These are phyloP conservation scores for Lachnellula hyalina DNA, from an alignment of 2,329 filamentous ascomycete genomes.

Conservation along the genomic window DNA sequence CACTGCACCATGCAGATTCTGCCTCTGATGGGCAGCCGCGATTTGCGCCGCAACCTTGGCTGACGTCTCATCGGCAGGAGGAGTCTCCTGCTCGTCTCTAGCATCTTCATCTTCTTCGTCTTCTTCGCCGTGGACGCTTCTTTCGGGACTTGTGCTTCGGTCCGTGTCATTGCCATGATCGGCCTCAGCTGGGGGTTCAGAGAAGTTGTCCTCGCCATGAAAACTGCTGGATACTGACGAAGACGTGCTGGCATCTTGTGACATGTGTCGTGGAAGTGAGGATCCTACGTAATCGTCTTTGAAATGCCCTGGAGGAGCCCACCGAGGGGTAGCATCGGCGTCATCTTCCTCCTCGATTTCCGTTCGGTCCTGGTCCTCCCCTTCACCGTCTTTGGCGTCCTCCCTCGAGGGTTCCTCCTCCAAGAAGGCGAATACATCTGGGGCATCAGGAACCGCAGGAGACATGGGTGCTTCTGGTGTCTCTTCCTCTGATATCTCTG, in stretches of 20 bases:
- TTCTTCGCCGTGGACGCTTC: constrained; percentile 32
- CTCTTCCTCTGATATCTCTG: constrained; percentile 4
- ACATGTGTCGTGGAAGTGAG: constrained; percentile 17
- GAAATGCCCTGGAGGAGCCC: constrained; percentile 11
- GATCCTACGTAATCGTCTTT: constrained; percentile 5
- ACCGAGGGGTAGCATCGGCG: constrained; percentile 9
- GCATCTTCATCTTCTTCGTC: constrained; percentile 5
- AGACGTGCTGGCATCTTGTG: constrained; percentile 27
- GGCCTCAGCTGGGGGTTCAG: constrained; percentile 29
- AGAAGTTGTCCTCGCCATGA: constrained; percentile 34
- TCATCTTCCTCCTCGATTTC: constrained; percentile 5
- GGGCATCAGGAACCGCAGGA: constrained; percentile 28
- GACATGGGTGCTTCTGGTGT: constrained; percentile 20
- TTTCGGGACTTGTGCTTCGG: constrained; percentile 40
- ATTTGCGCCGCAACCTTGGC: constrained; percentile 28
- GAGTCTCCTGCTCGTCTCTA: neutral
- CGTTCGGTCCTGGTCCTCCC: neutral
- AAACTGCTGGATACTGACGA: constrained; percentile 30
- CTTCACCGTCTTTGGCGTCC: neutral
- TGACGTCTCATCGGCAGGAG: constrained; percentile 19
- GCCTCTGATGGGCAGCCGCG: constrained; percentile 28
- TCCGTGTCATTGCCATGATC: constrained; percentile 40
- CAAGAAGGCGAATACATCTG: constrained; percentile 27
- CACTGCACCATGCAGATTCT: constrained; percentile 20
- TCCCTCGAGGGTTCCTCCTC: constrained; percentile 14